Evolutionary conservation across 2,329 filamentous ascomycete genomes (phyloP).

Genomic region (Emergomyces orientalis): DNA sequence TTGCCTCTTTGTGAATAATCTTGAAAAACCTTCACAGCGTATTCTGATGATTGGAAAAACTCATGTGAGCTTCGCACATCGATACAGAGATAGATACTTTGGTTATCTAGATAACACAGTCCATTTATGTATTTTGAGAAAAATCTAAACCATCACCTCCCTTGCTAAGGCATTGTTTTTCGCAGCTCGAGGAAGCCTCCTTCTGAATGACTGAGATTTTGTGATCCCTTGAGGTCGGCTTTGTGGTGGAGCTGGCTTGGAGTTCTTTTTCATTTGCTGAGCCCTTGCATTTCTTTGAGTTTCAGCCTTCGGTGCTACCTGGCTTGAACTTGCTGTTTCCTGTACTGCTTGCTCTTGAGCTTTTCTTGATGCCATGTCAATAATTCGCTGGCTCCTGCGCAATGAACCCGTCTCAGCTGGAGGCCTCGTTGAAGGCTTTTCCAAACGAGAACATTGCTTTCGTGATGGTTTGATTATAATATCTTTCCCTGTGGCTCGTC

Average conservation of each 20-base stretch:
- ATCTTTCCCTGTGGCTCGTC: not conserved
- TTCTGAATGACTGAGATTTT: not conserved
- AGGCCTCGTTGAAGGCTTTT: not conserved
- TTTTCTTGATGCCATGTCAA: constrained; percentile 4
- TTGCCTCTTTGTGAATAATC: not conserved
- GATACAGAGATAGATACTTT: not conserved
- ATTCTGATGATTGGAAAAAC: no score
- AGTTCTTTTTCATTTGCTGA: not conserved
- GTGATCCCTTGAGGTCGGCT: not conserved
- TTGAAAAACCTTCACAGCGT: no score
- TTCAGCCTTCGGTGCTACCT: not conserved
- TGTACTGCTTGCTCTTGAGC: not conserved
- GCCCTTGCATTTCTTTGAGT: not conserved
- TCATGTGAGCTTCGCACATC: not conserved
- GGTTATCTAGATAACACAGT: no score
- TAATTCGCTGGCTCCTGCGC: constrained; percentile 6
- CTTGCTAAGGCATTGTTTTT: not conserved
- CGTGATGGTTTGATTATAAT: not conserved
- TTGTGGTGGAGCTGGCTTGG: not conserved
- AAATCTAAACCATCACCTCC: no score
- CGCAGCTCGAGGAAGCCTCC: not conserved
- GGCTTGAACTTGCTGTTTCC: not conserved
- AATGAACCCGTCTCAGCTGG: not conserved
- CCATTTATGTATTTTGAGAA: not conserved
- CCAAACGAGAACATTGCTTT: not conserved